Conservation (phyloP, 2,329 filamentous ascomycete species). For the Lachnellula suecica region DNA sequence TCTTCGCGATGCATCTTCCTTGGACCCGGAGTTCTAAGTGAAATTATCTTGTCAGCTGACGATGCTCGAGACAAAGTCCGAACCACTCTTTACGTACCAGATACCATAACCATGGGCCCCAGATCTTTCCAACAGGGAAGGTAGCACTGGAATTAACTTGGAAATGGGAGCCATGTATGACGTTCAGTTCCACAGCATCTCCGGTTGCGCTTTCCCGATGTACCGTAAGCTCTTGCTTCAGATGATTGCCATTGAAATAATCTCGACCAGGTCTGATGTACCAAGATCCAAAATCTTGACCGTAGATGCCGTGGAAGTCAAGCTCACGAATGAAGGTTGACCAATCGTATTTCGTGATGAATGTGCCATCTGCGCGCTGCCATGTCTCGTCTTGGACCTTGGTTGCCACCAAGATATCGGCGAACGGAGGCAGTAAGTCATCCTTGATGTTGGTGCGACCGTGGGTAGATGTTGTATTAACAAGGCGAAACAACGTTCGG, state of each 20-base stretch:
- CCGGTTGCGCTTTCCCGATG: constrained; percentile 50
- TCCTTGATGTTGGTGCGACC: constrained; percentile 46
- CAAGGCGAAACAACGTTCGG: constrained; percentile 48
- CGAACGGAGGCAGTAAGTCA: constrained; percentile 42
- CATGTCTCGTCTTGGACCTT: constrained; percentile 56
- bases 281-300: constrained; percentile 48
- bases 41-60: neutral
- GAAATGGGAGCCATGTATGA: constrained; percentile 53
- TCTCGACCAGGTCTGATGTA: constrained; percentile 51
- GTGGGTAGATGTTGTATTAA: constrained; percentile 46
- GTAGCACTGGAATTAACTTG: constrained; percentile 36
- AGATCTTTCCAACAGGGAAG: constrained; percentile 41
- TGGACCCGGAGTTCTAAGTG: constrained; percentile 44
- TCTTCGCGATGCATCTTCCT: constrained; percentile 40
- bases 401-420: constrained; percentile 41
- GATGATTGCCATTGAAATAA: constrained; percentile 51
- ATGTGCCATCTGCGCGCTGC: constrained; percentile 45
- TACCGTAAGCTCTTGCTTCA: constrained; percentile 53
- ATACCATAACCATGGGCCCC: constrained; percentile 46
- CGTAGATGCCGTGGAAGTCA: constrained; percentile 51
- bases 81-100: constrained; percentile 17
- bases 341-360: constrained; percentile 42
- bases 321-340: constrained; percentile 39
- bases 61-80: neutral
- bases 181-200: constrained; percentile 52